These are phyloP conservation scores for Plectosphaerella plurivora DNA, from an alignment of 2,329 filamentous ascomycete genomes.

Conservation along the genomic window DNA sequence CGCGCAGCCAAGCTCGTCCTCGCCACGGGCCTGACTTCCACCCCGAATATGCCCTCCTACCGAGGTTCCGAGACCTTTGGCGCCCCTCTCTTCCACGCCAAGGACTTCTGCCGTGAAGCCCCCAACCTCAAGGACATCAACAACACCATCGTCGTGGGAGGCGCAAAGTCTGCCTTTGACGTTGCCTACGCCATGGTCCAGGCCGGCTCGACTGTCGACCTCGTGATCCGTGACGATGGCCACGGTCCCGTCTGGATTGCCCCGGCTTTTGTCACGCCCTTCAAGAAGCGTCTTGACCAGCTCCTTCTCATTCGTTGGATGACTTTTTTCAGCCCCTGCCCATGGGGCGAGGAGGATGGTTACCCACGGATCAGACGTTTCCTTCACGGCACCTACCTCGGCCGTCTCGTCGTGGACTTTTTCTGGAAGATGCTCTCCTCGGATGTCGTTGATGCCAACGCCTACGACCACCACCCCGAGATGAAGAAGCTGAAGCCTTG, in stretches of 20 bases:
- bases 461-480: conserved; percentile 37
- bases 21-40: conserved; percentile 44
- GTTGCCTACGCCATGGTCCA: conserved; percentile 54
- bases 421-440: conserved; percentile 49
- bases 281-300: conserved; percentile 45
- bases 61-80: conserved; percentile 29
- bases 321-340: conserved; percentile 32
- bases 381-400: conserved; percentile 13
- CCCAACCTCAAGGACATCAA: conserved; percentile 24
- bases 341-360: conserved; percentile 44
- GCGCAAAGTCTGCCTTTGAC: conserved; percentile 60
- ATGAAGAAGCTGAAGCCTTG: conserved; percentile 34
- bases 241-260: conserved; percentile 50
- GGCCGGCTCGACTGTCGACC: conserved; percentile 47
- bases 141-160: conserved; percentile 49
- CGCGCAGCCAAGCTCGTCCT: conserved; percentile 37
- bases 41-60: conserved; percentile 34
- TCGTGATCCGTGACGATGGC: conserved; percentile 55
- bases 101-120: conserved; percentile 31
- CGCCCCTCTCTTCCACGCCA: conserved; percentile 36
- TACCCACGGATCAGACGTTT: conserved; percentile 28
- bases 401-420: conserved; percentile 27
- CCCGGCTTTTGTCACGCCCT: conserved; percentile 38
- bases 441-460: conserved; percentile 41
- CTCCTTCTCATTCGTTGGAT: conserved; percentile 41